Conservation (phyloP, 805 yeast species). For the Schizosaccharomyces osmophilus region DNA sequence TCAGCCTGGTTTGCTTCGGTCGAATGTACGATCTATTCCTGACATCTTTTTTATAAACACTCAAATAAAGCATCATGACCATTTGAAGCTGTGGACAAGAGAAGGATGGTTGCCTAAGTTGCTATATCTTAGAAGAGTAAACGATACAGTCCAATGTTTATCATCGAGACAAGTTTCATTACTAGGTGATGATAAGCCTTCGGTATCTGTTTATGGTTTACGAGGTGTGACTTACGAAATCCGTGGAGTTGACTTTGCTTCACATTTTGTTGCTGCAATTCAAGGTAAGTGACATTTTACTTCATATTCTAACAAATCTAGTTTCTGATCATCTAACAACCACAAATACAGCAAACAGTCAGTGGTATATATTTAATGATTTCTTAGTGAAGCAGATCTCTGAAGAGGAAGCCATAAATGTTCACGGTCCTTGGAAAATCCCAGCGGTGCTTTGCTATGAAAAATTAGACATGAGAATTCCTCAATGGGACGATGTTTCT, state of each 20-base stretch:
- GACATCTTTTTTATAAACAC: not conserved
- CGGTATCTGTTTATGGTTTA: not conserved
- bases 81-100: slow-evolving; percentile 5
- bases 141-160: slow-evolving; percentile 1
- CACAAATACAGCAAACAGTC: slow-evolving; percentile 5
- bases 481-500: not conserved
- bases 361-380: slow-evolving; percentile 77
- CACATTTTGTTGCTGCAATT: slow-evolving; percentile 16
- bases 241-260: not conserved
- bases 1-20: not conserved
- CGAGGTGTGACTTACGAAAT: not conserved
- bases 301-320: not conserved
- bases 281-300: slow-evolving; percentile 6
- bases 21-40: not conserved
- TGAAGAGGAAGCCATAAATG: slow-evolving; percentile 53
- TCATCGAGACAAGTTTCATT: not conserved
- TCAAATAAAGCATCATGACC: not conserved
- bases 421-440: slow-evolving; percentile 56
- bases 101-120: slow-evolving; percentile 7
- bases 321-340: slow-evolving; percentile 3
- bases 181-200: not conserved
- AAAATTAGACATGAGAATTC: slow-evolving; percentile 13
- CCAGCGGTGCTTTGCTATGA: slow-evolving; percentile 54
- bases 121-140: slow-evolving; percentile 2
- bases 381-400: slow-evolving; percentile 58